These are phyloP conservation scores for Trichoderma atroviride DNA, from an alignment of 2,329 filamentous ascomycete species.

Conservation along the genomic window DNA sequence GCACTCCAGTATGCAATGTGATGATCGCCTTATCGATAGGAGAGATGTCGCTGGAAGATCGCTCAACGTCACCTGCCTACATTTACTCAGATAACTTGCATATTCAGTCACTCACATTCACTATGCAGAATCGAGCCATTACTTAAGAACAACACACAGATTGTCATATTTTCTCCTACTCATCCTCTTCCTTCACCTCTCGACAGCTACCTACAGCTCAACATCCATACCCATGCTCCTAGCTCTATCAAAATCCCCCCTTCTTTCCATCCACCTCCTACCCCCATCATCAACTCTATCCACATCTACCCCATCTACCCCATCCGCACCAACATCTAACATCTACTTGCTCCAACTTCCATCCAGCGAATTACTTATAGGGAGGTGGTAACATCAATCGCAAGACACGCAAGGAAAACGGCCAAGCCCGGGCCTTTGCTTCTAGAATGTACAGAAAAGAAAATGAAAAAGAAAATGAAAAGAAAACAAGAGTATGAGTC, in stretches of 20 bases:
- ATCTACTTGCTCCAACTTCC: slow-evolving; percentile 18
- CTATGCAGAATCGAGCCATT: neutral
- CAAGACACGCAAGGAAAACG: slow-evolving; percentile 31
- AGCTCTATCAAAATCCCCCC: neutral
- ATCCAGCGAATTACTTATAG: slow-evolving; percentile 37
- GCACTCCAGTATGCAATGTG: neutral
- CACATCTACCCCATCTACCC: neutral
- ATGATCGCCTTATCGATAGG: neutral
- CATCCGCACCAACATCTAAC: slow-evolving; percentile 7
- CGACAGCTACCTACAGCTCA: neutral
- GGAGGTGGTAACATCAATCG: slow-evolving; percentile 38
- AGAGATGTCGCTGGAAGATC: neutral
- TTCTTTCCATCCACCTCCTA: slow-evolving; percentile 2
- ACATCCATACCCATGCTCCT: neutral
- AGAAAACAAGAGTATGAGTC: slow-evolving; percentile 36
- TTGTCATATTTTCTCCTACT: slow-evolving; percentile 21
- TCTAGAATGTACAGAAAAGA: slow-evolving; percentile 43
- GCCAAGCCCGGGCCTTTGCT: slow-evolving; percentile 37
- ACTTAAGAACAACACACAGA: neutral
- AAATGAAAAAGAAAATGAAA: slow-evolving; percentile 32
- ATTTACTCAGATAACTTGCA: neutral
- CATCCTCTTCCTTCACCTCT: slow-evolving; percentile 1
- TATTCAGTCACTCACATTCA: neutral
- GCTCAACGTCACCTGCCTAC: neutral
- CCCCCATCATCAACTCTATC: neutral